Base-by-base conservation (phyloP, 345 rosid species). In the Populus euphratica region DNA sequence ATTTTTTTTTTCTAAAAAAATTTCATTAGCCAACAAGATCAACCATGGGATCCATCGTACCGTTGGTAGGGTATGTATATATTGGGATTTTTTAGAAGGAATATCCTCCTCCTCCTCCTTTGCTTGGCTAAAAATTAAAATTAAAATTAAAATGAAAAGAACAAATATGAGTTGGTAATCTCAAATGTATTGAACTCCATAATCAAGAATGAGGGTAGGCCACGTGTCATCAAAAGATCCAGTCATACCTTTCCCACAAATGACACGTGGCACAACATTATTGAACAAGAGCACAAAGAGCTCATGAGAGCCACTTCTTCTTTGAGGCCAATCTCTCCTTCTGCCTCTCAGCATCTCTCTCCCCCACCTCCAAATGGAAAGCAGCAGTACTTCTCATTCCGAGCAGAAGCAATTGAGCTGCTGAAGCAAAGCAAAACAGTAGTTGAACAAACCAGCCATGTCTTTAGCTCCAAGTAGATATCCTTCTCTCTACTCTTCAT, bases 401-500 rank as follows among this genome's bases (percentile, higher is more conserved):
- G 27, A 8, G 59, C 33, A 8, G 17, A n/a, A 5, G 5, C 47
- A 11, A 11, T 43, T 8, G 49, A 43, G 43, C 6, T 27, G 20
- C 29, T 10, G 50, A 10, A 54, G 47, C 47, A 16, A 29, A 44
- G 23, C n/a, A 16, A 41, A 25, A 4, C 9, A 33, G 29, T 2
- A 4, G 0, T 14, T 66, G 33, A 69, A 13, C 54, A 29, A 38
- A 27, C 1, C 27, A 33, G 73, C 86, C 85, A 92, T 92, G 97
- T 84, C 92, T 78, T 81, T 89, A 76, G 92, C 89, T 81, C 86
- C 86, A 14, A 80, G 83, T 35, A 85, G 86, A 69, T 84, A 81
- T 68, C 86, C 89, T 33, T 87, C 93, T 77, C 85, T 91, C 74
- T 85, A 84, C 83, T 81, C 93, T 25, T 87, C 90, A 8, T 84